These are phyloP conservation scores for Hygrophorus pudorinus DNA, from an alignment of 768 basidiomycete species.

Conservation along the genomic window DNA sequence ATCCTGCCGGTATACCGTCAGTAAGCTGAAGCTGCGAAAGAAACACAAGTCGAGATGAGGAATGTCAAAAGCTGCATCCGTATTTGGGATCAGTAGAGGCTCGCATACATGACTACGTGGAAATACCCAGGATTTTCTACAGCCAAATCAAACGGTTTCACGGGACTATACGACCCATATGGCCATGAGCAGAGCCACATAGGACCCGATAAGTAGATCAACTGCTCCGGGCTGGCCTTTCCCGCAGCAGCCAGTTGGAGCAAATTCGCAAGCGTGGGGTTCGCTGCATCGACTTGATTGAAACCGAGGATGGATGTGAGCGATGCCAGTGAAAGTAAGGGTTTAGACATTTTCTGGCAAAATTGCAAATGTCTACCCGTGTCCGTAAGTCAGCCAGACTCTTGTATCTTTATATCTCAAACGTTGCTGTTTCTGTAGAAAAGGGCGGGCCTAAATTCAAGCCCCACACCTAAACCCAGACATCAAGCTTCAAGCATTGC, in stretches of 20 bases:
- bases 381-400: slow-evolving; percentile 45
- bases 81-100: slow-evolving; percentile 13
- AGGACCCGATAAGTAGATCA: slow-evolving; percentile 43
- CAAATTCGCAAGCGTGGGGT: slow-evolving; percentile 59
- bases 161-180: slow-evolving; percentile 15
- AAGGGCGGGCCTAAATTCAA: slow-evolving; percentile 64
- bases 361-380: slow-evolving; percentile 44
- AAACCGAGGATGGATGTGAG: slow-evolving; percentile 30
- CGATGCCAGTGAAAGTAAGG: slow-evolving; percentile 39
- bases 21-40: slow-evolving; percentile 25
- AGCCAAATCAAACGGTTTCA: slow-evolving; percentile 62
- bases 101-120: slow-evolving; percentile 53
- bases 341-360: slow-evolving; percentile 23
- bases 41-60: slow-evolving; percentile 34
- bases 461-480: slow-evolving; percentile 54
- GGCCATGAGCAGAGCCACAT: no score
- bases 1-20: slow-evolving; percentile 6
- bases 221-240: slow-evolving; percentile 50
- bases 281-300: slow-evolving; percentile 52
- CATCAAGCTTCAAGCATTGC: slow-evolving; percentile 28
- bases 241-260: slow-evolving; percentile 56
- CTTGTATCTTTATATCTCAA: neutral
- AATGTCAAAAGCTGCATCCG: slow-evolving; percentile 19
- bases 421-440: slow-evolving; percentile 32
- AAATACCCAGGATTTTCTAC: slow-evolving; percentile 63